Evolutionary conservation across 768 basidiomycete genomes (phyloP).

Genomic region (Russula emetica): DNA sequence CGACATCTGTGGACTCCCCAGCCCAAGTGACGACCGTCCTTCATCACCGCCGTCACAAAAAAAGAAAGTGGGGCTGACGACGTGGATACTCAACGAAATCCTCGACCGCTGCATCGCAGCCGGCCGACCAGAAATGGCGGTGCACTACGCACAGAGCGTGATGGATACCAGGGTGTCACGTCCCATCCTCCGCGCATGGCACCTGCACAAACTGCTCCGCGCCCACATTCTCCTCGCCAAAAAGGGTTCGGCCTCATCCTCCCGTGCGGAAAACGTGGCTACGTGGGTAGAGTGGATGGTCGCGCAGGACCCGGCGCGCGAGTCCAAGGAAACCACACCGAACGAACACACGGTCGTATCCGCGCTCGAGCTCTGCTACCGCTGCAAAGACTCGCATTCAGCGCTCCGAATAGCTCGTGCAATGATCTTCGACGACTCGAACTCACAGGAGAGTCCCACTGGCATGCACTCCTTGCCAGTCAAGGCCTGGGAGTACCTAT

Average conservation of each 20-base stretch:
- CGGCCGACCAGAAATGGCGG: slow-evolving; percentile 44
- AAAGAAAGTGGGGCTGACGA: slow-evolving; percentile 39
- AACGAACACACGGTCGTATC: background rate
- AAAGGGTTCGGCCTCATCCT: background rate
- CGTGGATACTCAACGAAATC: slow-evolving; percentile 49
- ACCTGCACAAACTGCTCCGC: background rate
- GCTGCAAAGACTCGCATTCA: slow-evolving; percentile 5
- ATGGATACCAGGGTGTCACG: slow-evolving; percentile 39
- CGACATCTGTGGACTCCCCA: slow-evolving; percentile 58
- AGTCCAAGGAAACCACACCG: background rate
- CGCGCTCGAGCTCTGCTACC: slow-evolving; percentile 20
- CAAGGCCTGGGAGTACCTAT: slow-evolving; percentile 11
- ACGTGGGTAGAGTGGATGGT: slow-evolving; percentile 17
- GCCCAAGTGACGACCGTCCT: slow-evolving; percentile 40
- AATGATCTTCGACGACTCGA: background rate
- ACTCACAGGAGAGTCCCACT: background rate
- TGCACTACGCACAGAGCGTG: slow-evolving; percentile 57
- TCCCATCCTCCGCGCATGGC: background rate
- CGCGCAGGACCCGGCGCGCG: background rate
- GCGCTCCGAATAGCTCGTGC: slow-evolving; percentile 10
- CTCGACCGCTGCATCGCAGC: slow-evolving; percentile 53
- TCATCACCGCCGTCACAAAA: slow-evolving; percentile 30
- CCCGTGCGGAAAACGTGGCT: slow-evolving; percentile 7
- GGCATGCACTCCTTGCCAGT: background rate
- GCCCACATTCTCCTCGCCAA: slow-evolving; percentile 10